Conservation (phyloP, 805 yeast genomes). For the Candida andamanensis region DNA sequence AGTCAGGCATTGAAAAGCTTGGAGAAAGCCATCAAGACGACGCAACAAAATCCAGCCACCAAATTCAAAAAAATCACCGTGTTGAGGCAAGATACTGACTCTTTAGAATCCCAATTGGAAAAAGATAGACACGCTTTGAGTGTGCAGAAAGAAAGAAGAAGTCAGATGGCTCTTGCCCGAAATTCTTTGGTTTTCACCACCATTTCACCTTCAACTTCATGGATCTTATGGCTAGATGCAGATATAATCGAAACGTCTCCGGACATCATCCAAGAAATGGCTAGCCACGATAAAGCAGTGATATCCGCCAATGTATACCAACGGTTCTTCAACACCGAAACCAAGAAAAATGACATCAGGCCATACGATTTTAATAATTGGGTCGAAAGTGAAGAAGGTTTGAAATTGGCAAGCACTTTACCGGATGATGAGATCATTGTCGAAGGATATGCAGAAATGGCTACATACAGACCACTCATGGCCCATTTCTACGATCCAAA, state of each 20-base stretch:
- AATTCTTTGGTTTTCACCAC: conserved; percentile 88
- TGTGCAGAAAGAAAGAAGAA: conserved; percentile 84
- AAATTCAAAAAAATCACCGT: conserved; percentile 83
- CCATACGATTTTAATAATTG: conserved; percentile 97
- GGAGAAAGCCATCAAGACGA: conserved; percentile 68
- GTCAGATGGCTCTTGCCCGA: conserved; percentile 90
- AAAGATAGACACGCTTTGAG: conserved; percentile 84
- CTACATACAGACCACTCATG: conserved; percentile 93
- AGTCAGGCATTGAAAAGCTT: conserved; percentile 68
- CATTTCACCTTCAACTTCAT: conserved; percentile 80
- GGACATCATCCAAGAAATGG: conserved; percentile 80
- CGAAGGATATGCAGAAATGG: conserved; percentile 91
- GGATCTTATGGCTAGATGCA: conserved; percentile 96
- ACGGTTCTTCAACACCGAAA: conserved; percentile 58
- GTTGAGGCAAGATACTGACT: conserved; percentile 82
- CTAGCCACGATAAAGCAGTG: conserved; percentile 79
- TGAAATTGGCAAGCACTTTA: conserved; percentile 65
- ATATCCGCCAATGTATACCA: conserved; percentile 93
- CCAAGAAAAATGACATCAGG: conserved; percentile 54
- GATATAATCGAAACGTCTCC: conserved; percentile 89
- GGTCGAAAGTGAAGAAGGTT: conserved; percentile 81
- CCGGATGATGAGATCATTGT: conserved; percentile 86
- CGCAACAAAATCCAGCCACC: conserved; percentile 56
- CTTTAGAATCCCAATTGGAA: conserved; percentile 70
- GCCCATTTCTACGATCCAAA: conserved; percentile 72